Percentiles rank a stretch among this genome's conserved stretches.
Conservation (phyloP, 352 stramenopile species). For the Phytophthora fragariae region DNA sequence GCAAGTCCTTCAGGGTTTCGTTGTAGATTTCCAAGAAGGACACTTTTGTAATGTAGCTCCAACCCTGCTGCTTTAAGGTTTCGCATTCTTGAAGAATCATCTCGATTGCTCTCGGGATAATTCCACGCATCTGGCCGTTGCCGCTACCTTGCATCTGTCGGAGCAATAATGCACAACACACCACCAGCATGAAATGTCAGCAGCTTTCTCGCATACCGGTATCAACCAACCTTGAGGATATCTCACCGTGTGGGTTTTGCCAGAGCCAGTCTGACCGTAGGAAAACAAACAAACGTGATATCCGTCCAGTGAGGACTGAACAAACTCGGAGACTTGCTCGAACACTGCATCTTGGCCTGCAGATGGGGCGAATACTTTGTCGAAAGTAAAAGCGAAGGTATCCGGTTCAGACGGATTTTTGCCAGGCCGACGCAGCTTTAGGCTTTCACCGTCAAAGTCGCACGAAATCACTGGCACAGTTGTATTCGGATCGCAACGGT, state of each 20-base stretch:
- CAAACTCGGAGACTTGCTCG: constrained; percentile 97
- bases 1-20: constrained; percentile 97
- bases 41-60: constrained; percentile 96
- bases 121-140: constrained; percentile 95
- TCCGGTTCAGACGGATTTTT: constrained; percentile 63
- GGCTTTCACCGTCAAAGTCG: constrained; percentile 73
- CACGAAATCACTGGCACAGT: constrained; percentile 63
- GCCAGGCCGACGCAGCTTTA: constrained; percentile 62
- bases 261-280: constrained; percentile 95
- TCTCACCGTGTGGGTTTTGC: constrained; percentile 94
- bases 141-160: constrained; percentile 97
- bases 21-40: constrained; percentile 99
- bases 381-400: constrained; percentile 93
- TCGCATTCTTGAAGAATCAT: constrained; percentile 91
- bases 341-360: constrained; percentile 96
- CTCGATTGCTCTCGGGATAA: constrained; percentile 97
- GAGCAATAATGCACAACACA: constrained; percentile 2
- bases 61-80: constrained; percentile 79
- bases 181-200: not conserved
- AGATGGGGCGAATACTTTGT: constrained; percentile 96
- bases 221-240: not conserved
- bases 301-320: constrained; percentile 97
- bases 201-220: not conserved
- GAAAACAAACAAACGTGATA: constrained; percentile 98
- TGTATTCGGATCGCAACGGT: constrained; percentile 61